Percentiles rank a stretch among this genome's conserved stretches.
These are phyloP conservation scores for Hortaea werneckii DNA, from an alignment of 2,329 filamentous ascomycete species.

Conservation along the genomic window DNA sequence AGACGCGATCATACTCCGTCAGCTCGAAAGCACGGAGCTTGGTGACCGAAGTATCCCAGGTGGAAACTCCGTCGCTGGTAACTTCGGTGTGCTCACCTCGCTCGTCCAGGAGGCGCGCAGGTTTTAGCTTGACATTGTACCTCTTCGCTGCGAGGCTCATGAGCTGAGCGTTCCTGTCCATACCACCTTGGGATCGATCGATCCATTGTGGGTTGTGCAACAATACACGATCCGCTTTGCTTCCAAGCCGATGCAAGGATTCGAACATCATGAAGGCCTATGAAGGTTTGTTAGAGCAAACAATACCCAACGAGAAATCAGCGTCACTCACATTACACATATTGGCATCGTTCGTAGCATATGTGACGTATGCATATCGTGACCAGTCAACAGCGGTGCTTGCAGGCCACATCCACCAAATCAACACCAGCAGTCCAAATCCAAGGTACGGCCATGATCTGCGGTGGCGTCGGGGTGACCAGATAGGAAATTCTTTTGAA, in stretches of 20 bases:
- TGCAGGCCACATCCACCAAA: constrained; percentile 4
- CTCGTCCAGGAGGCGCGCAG: constrained; percentile 7
- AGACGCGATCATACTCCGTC: constrained; percentile 48
- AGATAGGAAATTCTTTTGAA: not conserved
- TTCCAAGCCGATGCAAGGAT: constrained; percentile 28
- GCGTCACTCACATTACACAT: constrained; percentile 28
- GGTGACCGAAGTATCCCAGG: constrained; percentile 54
- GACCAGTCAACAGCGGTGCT: constrained; percentile 19
- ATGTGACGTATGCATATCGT: constrained; percentile 34
- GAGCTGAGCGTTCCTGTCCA: constrained; percentile 28
- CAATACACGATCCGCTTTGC: constrained; percentile 35
- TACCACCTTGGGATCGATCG: constrained; percentile 1
- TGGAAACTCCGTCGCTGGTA: not conserved
- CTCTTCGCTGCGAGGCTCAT: constrained; percentile 37
- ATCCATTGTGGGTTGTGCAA: constrained; percentile 24
- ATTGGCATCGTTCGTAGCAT: constrained; percentile 33
- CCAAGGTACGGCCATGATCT: not conserved
- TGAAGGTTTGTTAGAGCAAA: not conserved
- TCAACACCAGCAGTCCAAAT: constrained; percentile 1
- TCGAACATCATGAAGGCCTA: constrained; percentile 29
- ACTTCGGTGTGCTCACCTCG: constrained; percentile 3
- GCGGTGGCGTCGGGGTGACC: not conserved
- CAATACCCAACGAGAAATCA: not conserved
- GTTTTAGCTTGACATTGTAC: constrained; percentile 38
- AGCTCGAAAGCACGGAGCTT: constrained; percentile 61